Evolutionary conservation across 805 yeast genomes (phyloP), one percentile per base, ranked within the genome.

Genomic region (Candida gorgasii): DNA sequence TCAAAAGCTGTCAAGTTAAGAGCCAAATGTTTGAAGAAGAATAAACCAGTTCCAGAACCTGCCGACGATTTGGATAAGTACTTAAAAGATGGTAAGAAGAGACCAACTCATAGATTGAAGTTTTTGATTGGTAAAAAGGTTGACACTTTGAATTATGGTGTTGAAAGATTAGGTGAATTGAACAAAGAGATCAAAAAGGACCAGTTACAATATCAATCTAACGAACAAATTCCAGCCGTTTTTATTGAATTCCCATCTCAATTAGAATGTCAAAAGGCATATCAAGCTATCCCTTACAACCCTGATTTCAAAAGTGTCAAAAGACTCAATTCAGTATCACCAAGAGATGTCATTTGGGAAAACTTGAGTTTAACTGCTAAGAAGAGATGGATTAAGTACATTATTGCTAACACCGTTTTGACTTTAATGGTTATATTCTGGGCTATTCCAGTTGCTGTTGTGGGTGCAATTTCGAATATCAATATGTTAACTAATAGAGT

Each of bases 261-360:
- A 63, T 75, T 85, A 46, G 95, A 90, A 59, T 84, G 93, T 43
- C 97, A 90, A 65, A 75, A 81, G 52, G 96, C 96, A 36, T 86
- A 75, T 63, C 98, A 92, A 67, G 82, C 88, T n/a, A 65, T 84
- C 49, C 83, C 84, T 26, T 77, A 75, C 50, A 75, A 74, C 57
- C 58, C 69, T 57, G 57, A 75, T 67, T 68, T 72, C 47, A 73
- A 64, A 55, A 59, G 50, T 49, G 76, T 59, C 58, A 74, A 76
- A 46, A 67, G 79, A 45, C 65, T 69, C 52, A 79, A 80, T 40
- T 89, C 89, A 22, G 69, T 81, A 38, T 69, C 85, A 8, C 97
- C 98, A 6, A 84, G 80, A 31, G 97, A 92, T 54, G 73, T 92
- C 36, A 69, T 86, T 52, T 92, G 98, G 98, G 74, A 73, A 31